These are phyloP conservation scores for Chaetomiaceae sp. DNA, from an alignment of 2,329 filamentous ascomycete species.

Conservation along the genomic window DNA sequence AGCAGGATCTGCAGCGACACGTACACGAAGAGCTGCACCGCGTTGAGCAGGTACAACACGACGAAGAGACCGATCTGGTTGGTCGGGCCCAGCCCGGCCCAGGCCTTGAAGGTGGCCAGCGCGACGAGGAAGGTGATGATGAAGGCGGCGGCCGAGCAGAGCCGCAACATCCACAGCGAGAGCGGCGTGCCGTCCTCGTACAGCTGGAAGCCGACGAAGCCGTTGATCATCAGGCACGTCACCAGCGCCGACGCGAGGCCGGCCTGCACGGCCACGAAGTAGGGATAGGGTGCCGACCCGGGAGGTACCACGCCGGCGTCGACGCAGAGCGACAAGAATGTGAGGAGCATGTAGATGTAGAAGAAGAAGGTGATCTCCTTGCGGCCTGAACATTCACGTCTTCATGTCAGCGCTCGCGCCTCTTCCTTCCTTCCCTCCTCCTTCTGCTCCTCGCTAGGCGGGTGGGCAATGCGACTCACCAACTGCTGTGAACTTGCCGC, in stretches of 20 bases:
- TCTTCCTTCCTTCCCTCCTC: background rate
- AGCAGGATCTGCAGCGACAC: slow-evolving; percentile 81
- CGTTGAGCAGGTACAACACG: slow-evolving; percentile 86
- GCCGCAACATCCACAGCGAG: slow-evolving; percentile 85
- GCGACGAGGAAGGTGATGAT: slow-evolving; percentile 79
- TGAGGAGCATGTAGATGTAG: slow-evolving; percentile 90
- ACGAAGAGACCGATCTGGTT: slow-evolving; percentile 88
- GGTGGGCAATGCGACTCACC: slow-evolving; percentile 62
- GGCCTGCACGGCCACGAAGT: slow-evolving; percentile 83
- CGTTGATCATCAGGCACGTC: slow-evolving; percentile 88
- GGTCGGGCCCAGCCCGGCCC: slow-evolving; percentile 76
- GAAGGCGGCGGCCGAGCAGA: slow-evolving; percentile 75
- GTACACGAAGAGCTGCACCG: slow-evolving; percentile 79
- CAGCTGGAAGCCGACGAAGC: slow-evolving; percentile 95
- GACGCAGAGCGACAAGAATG: slow-evolving; percentile 79
- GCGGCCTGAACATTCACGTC: slow-evolving; percentile 45
- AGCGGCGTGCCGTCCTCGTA: slow-evolving; percentile 95
- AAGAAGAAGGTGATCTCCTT: slow-evolving; percentile 82
- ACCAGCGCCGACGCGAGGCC: slow-evolving; percentile 80
- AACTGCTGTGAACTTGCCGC: slow-evolving; percentile 96
- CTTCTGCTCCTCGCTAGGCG: background rate
- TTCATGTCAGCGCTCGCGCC: slow-evolving; percentile 8
- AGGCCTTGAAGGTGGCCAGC: slow-evolving; percentile 86
- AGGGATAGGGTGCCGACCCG: slow-evolving; percentile 72
- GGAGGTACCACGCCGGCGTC: slow-evolving; percentile 90